phyloP scores from a whole-genome alignment of 306 rosid species.

The Acacia confusa region DNA sequence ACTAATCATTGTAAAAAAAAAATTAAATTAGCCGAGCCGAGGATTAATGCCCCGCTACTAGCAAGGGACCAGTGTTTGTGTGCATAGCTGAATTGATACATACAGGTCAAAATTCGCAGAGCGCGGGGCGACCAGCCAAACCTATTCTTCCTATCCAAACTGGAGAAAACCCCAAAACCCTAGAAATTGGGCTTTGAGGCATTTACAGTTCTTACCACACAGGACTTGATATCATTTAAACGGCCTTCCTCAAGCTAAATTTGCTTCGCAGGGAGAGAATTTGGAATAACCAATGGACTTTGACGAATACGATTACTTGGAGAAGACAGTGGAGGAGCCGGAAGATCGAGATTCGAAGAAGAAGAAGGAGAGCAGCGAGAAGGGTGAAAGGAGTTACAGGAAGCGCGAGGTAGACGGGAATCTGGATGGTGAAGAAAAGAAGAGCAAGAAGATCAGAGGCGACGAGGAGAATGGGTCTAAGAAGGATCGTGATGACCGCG shows the following conservation, averaged over 20 bases:
- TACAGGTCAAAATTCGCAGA: not conserved
- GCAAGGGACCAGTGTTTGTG: no score
- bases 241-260: not conserved
- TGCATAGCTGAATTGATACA: not conserved
- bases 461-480: slow-evolving; percentile 75
- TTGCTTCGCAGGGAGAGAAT: not conserved
- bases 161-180: slow-evolving; percentile 41
- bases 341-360: slow-evolving; percentile 63
- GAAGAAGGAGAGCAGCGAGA: slow-evolving; percentile 57
- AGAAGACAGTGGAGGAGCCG: slow-evolving; percentile 85
- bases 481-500: slow-evolving; percentile 50
- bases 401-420: slow-evolving; percentile 69
- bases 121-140: slow-evolving; percentile 4
- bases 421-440: slow-evolving; percentile 50
- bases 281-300: slow-evolving; percentile 58
- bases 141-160: not conserved
- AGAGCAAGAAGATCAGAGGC: slow-evolving; percentile 56
- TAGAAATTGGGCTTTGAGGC: slow-evolving; percentile 21
- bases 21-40: no score
- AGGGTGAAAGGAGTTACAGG: slow-evolving; percentile 60
- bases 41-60: no score
- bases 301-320: slow-evolving; percentile 97
- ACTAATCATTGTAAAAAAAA: no score
- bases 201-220: not conserved
- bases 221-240: no score